A percentile compares a stretch with the other conserved stretches of the same genome.
Evolutionary conservation across 2,329 filamentous ascomycete species (phyloP).

Genomic region (Sarocladium kiliense): DNA sequence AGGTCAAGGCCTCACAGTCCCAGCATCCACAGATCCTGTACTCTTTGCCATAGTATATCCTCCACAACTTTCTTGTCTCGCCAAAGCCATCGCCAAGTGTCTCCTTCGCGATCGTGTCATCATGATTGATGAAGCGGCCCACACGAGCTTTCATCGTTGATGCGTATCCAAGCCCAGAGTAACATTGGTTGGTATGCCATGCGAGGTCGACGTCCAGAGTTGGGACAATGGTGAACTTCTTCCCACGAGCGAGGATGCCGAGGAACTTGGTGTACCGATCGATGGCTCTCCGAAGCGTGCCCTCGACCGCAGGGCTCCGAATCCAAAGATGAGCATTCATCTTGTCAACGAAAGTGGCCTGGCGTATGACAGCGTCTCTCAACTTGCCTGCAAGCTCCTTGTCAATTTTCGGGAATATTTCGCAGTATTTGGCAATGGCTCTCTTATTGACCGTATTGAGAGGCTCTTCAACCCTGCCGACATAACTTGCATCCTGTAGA

Average conservation of each 20-base stretch:
- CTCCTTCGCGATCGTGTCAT: slow-evolving; percentile 28
- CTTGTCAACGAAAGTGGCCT: slow-evolving; percentile 33
- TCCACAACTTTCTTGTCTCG: slow-evolving; percentile 23
- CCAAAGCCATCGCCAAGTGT: slow-evolving; percentile 21
- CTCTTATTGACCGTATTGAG: neutral
- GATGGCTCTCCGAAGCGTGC: slow-evolving; percentile 28
- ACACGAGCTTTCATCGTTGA: slow-evolving; percentile 12
- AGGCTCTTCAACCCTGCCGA: neutral
- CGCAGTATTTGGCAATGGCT: neutral
- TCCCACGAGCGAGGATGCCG: slow-evolving; percentile 20
- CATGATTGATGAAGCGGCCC: slow-evolving; percentile 30
- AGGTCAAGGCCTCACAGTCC: slow-evolving; percentile 29
- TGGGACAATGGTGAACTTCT: slow-evolving; percentile 27
- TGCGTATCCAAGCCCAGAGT: slow-evolving; percentile 20
- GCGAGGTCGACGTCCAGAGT: slow-evolving; percentile 36
- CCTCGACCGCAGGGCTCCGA: slow-evolving; percentile 25
- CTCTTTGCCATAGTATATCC: slow-evolving; percentile 26
- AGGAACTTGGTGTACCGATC: slow-evolving; percentile 34
- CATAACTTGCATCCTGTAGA: neutral
- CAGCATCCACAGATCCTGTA: slow-evolving; percentile 31
- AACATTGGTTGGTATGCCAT: slow-evolving; percentile 39
- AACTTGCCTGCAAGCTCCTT: slow-evolving; percentile 14
- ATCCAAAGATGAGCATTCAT: slow-evolving; percentile 35
- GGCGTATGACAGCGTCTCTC: slow-evolving; percentile 28
- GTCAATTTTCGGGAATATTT: slow-evolving; percentile 6